Evolutionary conservation across 257 asterid species (phyloP).

Genomic region (Solanum phureja): DNA sequence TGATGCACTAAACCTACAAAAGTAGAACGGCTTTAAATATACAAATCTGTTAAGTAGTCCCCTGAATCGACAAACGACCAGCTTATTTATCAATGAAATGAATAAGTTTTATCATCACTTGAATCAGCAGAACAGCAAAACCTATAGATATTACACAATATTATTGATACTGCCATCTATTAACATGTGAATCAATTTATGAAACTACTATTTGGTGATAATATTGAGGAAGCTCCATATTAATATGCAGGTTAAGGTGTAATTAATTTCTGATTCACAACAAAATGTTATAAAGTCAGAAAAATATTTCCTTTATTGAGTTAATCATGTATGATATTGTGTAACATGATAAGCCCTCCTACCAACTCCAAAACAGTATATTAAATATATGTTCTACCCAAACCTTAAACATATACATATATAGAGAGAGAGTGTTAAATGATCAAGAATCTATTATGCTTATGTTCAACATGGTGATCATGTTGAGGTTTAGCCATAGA

Average conservation of each 20-base stretch:
- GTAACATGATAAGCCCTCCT: not conserved
- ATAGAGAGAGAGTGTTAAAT: not conserved
- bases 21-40: not conserved
- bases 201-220: not conserved
- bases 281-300: not conserved
- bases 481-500: not conserved
- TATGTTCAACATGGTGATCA: not conserved
- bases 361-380: not conserved
- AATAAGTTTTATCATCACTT: not conserved
- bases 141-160: not conserved
- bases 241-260: not conserved
- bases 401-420: not conserved
- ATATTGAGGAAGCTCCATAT: not conserved
- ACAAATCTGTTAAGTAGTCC: not conserved
- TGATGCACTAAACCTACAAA: conserved; percentile 64
- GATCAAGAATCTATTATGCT: not conserved
- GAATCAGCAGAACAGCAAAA: not conserved
- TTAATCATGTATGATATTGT: not conserved
- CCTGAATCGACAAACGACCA: not conserved
- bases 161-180: not conserved
- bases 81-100: not conserved
- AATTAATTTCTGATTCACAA: not conserved
- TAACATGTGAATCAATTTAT: not conserved
- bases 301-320: not conserved
- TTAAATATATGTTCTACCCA: not conserved